Percentiles rank a stretch among this genome's conserved stretches.
These are phyloP conservation scores for Ministeria vibrans DNA, from an alignment of 78 protist species.

Conservation along the genomic window DNA sequence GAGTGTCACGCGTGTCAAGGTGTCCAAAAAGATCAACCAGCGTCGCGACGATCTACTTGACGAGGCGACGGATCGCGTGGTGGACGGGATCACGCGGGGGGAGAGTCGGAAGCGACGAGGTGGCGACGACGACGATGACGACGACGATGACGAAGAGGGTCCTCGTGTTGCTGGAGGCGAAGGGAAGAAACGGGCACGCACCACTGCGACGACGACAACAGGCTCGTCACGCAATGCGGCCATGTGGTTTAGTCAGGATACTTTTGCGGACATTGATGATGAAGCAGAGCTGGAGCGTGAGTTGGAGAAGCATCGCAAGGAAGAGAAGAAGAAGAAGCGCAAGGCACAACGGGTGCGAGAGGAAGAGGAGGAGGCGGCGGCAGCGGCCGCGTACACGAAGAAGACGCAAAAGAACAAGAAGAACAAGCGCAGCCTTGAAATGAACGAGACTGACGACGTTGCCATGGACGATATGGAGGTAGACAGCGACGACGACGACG, in stretches of 20 bases:
- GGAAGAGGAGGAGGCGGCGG: not conserved
- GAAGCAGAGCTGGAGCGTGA: not conserved
- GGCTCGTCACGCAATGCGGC: not conserved
- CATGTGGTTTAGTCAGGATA: conserved; percentile 8
- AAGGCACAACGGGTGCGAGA: no score
- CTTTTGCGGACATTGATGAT: not conserved
- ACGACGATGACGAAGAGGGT: not conserved
- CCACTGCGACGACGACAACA: not conserved
- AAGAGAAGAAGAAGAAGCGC: no score
- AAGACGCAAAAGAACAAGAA: not conserved
- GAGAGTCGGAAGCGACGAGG: no score
- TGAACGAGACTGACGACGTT: not conserved
- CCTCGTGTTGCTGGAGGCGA: not conserved
- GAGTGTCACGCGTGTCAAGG: no score
- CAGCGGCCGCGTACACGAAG: not conserved
- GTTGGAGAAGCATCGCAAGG: no score
- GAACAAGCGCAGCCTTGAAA: no score
- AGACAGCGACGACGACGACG: not conserved
- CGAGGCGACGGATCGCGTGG: no score
- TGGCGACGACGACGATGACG: not conserved
- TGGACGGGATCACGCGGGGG: no score
- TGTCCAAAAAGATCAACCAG: no score
- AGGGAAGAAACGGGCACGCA: not conserved
- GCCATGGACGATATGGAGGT: not conserved
- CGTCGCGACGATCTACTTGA: no score